Evolutionary conservation across 805 yeast genomes (phyloP).

Genomic region (Soucietia sequanensis): DNA sequence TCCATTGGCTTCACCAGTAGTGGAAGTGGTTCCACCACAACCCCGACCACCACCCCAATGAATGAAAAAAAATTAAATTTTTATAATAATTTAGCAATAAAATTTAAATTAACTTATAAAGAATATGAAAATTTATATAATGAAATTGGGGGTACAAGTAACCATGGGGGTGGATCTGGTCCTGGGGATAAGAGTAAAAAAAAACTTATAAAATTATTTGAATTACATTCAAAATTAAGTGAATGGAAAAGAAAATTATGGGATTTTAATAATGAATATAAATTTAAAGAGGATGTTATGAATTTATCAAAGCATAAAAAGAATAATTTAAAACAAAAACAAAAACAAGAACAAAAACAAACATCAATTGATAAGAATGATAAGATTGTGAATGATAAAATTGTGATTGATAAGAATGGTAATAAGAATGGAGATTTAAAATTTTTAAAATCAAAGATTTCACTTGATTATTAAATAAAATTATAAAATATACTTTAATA

Average conservation of each 20-base stretch:
- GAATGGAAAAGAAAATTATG: conserved; percentile 58
- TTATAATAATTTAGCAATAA: conserved; percentile 42
- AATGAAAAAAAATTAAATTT: conserved; percentile 29
- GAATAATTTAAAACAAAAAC: too few relatives aligned
- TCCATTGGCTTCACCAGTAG: too few relatives aligned
- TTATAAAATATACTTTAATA: too few relatives aligned
- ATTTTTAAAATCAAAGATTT: not conserved
- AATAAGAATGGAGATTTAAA: too few relatives aligned
- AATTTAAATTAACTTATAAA: conserved; percentile 46
- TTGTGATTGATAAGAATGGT: too few relatives aligned
- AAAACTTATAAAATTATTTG: conserved; percentile 40
- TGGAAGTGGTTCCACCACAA: too few relatives aligned
- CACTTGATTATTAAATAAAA: too few relatives aligned
- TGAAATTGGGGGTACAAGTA: conserved; percentile 14
- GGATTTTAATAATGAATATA: conserved; percentile 40
- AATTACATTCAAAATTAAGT: conserved; percentile 50
- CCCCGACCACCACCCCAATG: too few relatives aligned
- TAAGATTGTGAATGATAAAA: too few relatives aligned
- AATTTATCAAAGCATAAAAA: conserved; percentile 38
- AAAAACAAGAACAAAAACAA: too few relatives aligned
- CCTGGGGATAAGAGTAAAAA: conserved; percentile 4
- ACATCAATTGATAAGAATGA: too few relatives aligned
- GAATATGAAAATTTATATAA: conserved; percentile 50
- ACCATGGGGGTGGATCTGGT: not conserved
- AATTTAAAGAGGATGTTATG: conserved; percentile 33